A percentile compares a stretch with the other conserved stretches of the same genome.
phyloP scores from a whole-genome alignment of 352 stramenopile species.

The Globisporangium cederbergense region DNA sequence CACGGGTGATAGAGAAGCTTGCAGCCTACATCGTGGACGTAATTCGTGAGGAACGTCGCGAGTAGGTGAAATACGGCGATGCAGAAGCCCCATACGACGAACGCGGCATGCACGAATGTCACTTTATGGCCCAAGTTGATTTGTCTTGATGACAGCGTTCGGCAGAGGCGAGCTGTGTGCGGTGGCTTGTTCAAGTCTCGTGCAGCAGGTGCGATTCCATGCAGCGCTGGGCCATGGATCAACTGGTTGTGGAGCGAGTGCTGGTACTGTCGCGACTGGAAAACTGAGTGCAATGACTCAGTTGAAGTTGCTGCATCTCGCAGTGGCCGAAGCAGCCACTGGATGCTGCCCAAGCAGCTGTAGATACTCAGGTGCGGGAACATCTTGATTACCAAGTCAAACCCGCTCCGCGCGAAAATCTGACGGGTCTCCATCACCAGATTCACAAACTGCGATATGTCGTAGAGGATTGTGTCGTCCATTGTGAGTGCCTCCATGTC shows the following conservation, averaged over 20 bases:
- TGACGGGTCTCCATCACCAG: slow-evolving; percentile 9
- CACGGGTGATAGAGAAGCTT: slow-evolving; percentile 24
- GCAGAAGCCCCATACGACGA: slow-evolving; percentile 5
- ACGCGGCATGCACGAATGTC: background rate
- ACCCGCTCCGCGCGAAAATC: background rate
- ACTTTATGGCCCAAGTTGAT: background rate
- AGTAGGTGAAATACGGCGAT: slow-evolving; percentile 1
- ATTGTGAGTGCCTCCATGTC: background rate
- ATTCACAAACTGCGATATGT: background rate
- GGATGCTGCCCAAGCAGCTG: slow-evolving; percentile 2
- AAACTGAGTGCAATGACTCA: background rate
- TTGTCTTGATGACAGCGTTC: background rate
- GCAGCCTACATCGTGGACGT: slow-evolving; percentile 4
- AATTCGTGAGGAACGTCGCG: background rate
- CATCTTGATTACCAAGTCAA: slow-evolving; percentile 1
- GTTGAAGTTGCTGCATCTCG: background rate
- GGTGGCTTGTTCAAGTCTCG: background rate
- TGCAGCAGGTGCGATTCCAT: background rate
- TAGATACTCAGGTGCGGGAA: slow-evolving; percentile 8
- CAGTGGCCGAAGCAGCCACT: background rate
- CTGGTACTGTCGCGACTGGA: background rate
- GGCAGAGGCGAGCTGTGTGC: background rate
- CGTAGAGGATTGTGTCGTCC: slow-evolving; percentile 5
- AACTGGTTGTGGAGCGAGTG: background rate
- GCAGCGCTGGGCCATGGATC: background rate